These are phyloP conservation scores for Raphanus sativus DNA, from an alignment of 345 rosid species.

Conservation along the genomic window DNA sequence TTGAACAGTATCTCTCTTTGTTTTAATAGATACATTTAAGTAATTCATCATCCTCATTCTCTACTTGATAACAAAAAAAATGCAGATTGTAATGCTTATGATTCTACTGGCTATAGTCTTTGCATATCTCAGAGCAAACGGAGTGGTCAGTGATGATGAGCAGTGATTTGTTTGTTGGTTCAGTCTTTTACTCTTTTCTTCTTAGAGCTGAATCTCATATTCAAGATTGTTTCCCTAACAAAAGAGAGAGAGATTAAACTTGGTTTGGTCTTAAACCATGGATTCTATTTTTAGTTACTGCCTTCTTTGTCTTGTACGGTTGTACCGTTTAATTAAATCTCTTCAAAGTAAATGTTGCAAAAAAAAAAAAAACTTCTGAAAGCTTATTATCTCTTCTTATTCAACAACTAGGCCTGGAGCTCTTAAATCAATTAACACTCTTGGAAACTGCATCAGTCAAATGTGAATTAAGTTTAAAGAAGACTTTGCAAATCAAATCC, in stretches of 20 bases:
- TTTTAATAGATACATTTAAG: no score
- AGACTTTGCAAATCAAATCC: not conserved
- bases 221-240: slow-evolving; percentile 26
- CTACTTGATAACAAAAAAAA: not conserved
- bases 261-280: slow-evolving; percentile 25
- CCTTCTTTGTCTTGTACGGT: not conserved
- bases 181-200: not conserved
- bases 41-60: not conserved
- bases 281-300: slow-evolving; percentile 4
- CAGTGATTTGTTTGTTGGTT: slow-evolving; percentile 13
- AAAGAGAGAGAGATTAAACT: slow-evolving; percentile 6
- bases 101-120: slow-evolving; percentile 51
- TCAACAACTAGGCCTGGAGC: not conserved
- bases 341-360: not conserved
- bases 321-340: not conserved
- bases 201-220: not conserved
- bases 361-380: not conserved
- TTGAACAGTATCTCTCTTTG: not conserved
- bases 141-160: slow-evolving; percentile 4
- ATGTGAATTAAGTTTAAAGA: not conserved
- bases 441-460: not conserved
- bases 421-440: not conserved
- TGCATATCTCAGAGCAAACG: slow-evolving; percentile 43
- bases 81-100: slow-evolving; percentile 52
- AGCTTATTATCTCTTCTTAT: not conserved